Evolutionary conservation across 495 filamentous ascomycete genomes (phyloP).

Genomic region (Neurospora hispaniola): DNA sequence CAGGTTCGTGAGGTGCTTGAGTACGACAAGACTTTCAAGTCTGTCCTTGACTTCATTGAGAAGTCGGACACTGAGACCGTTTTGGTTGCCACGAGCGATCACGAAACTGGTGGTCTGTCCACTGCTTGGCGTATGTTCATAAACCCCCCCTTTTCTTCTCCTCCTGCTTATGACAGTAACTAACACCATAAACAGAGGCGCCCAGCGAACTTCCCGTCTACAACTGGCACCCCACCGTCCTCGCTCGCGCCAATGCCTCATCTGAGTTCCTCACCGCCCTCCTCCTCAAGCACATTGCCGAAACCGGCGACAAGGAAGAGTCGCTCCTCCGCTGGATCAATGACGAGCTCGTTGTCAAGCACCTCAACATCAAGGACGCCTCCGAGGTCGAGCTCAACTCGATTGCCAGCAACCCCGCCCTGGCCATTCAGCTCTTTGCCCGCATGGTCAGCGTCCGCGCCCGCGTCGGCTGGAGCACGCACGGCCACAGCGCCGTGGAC

Average conservation of each 20-base stretch:
- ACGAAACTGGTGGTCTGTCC: conserved; percentile 86
- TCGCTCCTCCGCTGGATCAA: conserved; percentile 48
- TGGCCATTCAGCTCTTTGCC: conserved; percentile 53
- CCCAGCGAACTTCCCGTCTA: conserved; percentile 45
- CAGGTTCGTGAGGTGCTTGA: conserved; percentile 91
- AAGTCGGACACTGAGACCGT: conserved; percentile 62
- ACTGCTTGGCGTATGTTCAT: conserved; percentile 57
- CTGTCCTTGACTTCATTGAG: conserved; percentile 75
- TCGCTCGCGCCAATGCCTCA: conserved; percentile 73
- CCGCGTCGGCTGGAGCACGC: conserved; percentile 85
- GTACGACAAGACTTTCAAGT: conserved; percentile 77
- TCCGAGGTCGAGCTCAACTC: conserved; percentile 58
- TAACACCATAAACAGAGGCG: conserved; percentile 19
- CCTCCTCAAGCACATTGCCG: conserved; percentile 46
- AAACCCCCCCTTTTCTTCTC: neutral
- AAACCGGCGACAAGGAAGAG: conserved; percentile 20
- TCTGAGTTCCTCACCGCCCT: conserved; percentile 54
- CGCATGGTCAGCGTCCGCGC: conserved; percentile 78
- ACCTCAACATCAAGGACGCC: conserved; percentile 67
- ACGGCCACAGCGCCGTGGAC: conserved; percentile 82
- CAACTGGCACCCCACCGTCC: conserved; percentile 72
- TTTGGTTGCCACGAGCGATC: conserved; percentile 81
- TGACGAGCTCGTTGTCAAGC: conserved; percentile 46
- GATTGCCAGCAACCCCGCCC: conserved; percentile 45
- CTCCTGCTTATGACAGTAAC: neutral